Percentiles rank a stretch among this genome's conserved stretches.
phyloP scores from a whole-genome alignment of 2,329 filamentous ascomycete species.

The Phialophora verrucosa region DNA sequence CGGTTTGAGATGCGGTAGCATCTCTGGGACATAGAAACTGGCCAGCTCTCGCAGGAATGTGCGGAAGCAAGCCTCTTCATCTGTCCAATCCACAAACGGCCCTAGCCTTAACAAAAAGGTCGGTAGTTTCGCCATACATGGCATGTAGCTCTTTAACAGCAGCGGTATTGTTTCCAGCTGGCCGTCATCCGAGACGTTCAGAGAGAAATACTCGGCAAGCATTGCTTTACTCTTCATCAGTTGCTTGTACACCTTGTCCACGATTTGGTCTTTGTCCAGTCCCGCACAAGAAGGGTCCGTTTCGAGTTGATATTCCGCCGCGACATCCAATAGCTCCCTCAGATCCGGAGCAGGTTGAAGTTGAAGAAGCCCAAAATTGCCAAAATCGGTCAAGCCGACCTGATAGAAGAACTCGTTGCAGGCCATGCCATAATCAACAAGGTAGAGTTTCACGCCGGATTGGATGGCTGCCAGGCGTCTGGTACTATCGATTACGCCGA shows the following conservation, averaged over 20 bases:
- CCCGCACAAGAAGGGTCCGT: slow-evolving; percentile 42
- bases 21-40: slow-evolving; percentile 87
- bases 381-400: slow-evolving; percentile 90
- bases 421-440: slow-evolving; percentile 89
- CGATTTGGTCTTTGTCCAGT: slow-evolving; percentile 62
- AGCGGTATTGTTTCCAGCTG: slow-evolving; percentile 80
- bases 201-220: slow-evolving; percentile 88
- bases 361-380: slow-evolving; percentile 85
- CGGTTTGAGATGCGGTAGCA: slow-evolving; percentile 65
- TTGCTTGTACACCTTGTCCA: slow-evolving; percentile 68
- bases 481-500: slow-evolving; percentile 86
- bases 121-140: slow-evolving; percentile 83
- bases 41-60: slow-evolving; percentile 86
- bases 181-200: slow-evolving; percentile 79
- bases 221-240: slow-evolving; percentile 80
- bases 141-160: slow-evolving; percentile 85
- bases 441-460: slow-evolving; percentile 85
- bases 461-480: slow-evolving; percentile 91
- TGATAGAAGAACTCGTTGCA: slow-evolving; percentile 95
- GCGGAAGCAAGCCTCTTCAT: slow-evolving; percentile 84
- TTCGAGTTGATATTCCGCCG: slow-evolving; percentile 72
- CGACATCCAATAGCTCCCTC: slow-evolving; percentile 72
- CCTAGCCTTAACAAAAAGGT: slow-evolving; percentile 86
- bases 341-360: slow-evolving; percentile 79
- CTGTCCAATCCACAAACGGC: slow-evolving; percentile 83